Evolutionary conservation across 192 early-diverging fungal genomes (phyloP).

Genomic region (Phycomyces blakesleeanus): DNA sequence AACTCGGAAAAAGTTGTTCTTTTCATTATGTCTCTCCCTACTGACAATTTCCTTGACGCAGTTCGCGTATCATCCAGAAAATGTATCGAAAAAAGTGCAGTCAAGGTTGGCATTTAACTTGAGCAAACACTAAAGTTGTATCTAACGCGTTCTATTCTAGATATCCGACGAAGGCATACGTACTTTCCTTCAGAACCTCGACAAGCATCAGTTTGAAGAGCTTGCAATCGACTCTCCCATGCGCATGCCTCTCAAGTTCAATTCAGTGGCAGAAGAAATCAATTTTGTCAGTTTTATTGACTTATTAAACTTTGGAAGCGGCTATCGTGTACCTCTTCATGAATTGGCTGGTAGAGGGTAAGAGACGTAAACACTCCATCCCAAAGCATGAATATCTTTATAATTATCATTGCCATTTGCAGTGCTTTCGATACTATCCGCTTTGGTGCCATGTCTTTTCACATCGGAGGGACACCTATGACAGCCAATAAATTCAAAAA

Average conservation of each 20-base stretch:
- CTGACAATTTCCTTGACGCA: constrained; percentile 31
- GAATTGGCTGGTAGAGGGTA: constrained; percentile 51
- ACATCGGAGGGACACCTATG: constrained; percentile 63
- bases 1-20: neutral
- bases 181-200: constrained; percentile 33
- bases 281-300: constrained; percentile 73
- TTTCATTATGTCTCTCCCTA: constrained; percentile 19
- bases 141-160: neutral
- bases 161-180: constrained; percentile 32
- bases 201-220: constrained; percentile 33
- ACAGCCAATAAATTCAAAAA: constrained; percentile 57
- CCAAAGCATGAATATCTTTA: neutral
- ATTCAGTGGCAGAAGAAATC: constrained; percentile 68
- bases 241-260: constrained; percentile 73
- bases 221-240: constrained; percentile 48
- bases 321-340: constrained; percentile 66
- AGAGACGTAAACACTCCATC: neutral
- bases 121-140: no score
- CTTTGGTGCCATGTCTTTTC: constrained; percentile 80
- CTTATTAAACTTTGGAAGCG: constrained; percentile 76
- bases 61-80: constrained; percentile 39
- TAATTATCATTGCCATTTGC: neutral
- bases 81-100: constrained; percentile 24
- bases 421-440: constrained; percentile 75
- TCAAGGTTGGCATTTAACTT: constrained; percentile 18